phyloP scores from a whole-genome alignment of 1,284 basidiomycete species.

The Ustilago loliicola region DNA sequence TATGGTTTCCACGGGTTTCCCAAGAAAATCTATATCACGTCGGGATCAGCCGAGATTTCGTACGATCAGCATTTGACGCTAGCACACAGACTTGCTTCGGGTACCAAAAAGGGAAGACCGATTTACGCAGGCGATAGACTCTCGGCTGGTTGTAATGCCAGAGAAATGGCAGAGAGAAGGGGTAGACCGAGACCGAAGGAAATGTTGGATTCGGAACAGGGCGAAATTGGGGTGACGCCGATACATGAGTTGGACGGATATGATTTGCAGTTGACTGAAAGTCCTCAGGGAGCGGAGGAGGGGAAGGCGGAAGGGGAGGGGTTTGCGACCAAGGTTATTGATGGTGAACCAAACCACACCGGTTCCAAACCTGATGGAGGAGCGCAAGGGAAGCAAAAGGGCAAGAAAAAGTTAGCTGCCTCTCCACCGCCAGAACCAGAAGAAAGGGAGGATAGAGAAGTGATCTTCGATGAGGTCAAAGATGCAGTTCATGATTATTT shows the following conservation, averaged over 20 bases:
- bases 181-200: conserved; percentile 55
- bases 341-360: conserved; percentile 21
- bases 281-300: background rate
- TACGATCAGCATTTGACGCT: conserved; percentile 67
- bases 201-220: conserved; percentile 26
- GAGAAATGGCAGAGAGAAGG: conserved; percentile 50
- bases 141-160: conserved; percentile 36
- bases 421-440: conserved; percentile 17
- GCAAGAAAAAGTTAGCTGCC: conserved; percentile 1
- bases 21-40: conserved; percentile 54
- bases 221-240: conserved; percentile 17
- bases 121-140: conserved; percentile 53
- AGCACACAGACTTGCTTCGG: conserved; percentile 61
- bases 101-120: conserved; percentile 50
- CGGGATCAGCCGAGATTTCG: conserved; percentile 62
- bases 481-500: conserved; percentile 66
- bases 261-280: background rate
- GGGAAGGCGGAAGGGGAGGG: background rate
- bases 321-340: conserved; percentile 6
- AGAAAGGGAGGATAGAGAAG: conserved; percentile 49
- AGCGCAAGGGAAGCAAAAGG: background rate
- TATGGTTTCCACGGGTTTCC: conserved; percentile 66
- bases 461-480: conserved; percentile 62
- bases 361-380: background rate
- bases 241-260: conserved; percentile 14